Evolutionary conservation across 169 alveolate species (phyloP).

Genomic region (Plasmodium reichenowi): DNA sequence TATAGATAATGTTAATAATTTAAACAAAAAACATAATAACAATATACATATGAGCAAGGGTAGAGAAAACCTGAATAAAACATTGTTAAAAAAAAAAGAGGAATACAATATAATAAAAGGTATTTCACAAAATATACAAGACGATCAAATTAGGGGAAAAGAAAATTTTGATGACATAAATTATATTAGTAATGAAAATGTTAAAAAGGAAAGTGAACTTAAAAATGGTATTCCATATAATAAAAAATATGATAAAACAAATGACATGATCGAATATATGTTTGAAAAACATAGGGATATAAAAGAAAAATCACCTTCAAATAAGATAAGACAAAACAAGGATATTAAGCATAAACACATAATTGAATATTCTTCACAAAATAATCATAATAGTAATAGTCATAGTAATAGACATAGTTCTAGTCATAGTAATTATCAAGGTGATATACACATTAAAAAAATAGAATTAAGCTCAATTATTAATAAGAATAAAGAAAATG

Average conservation of each 20-base stretch:
- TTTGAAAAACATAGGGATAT: too few relatives aligned
- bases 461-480: conserved; percentile 27
- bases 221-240: neutral
- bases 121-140: neutral
- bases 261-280: neutral
- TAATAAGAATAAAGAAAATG: neutral
- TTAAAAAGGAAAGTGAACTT: neutral
- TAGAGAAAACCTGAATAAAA: conserved; percentile 7
- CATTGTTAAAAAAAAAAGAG: conserved; percentile 19
- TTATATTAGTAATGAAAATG: neutral
- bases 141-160: neutral
- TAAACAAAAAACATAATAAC: conserved; percentile 6
- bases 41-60: neutral
- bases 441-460: conserved; percentile 23
- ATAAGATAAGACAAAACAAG: neutral
- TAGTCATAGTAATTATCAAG: neutral
- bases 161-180: neutral
- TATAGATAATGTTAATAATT: conserved; percentile 5
- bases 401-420: too few relatives aligned
- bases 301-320: too few relatives aligned
- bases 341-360: neutral
- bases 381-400: too few relatives aligned
- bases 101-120: neutral
- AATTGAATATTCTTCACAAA: too few relatives aligned
- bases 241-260: neutral